phyloP scores from a whole-genome alignment of 768 basidiomycete genomes.

The Hericium erinaceus region DNA sequence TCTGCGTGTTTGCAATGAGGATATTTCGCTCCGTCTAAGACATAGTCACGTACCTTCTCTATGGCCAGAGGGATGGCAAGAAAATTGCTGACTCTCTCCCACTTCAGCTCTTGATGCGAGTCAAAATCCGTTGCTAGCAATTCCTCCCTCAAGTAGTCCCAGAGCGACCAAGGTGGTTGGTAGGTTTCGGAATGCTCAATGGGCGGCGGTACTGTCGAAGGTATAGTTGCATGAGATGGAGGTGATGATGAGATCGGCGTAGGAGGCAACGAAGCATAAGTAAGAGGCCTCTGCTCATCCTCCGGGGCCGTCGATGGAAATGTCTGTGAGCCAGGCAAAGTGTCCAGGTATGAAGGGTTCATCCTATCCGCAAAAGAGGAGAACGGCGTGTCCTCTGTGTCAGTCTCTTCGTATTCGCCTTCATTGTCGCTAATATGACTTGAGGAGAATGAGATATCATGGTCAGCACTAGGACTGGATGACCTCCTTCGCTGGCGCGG shows the following conservation, averaged over 20 bases:
- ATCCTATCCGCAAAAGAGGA: background rate
- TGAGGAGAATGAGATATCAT: constrained; percentile 9
- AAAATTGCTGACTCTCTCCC: constrained; percentile 96
- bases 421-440: constrained; percentile 9
- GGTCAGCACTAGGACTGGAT: constrained; percentile 6
- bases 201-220: constrained; percentile 3
- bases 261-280: constrained; percentile 67
- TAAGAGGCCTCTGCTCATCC: constrained; percentile 28
- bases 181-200: constrained; percentile 13
- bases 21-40: background rate
- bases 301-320: constrained; percentile 4
- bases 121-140: constrained; percentile 89
- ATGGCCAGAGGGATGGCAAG: constrained; percentile 85
- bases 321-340: constrained; percentile 3
- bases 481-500: constrained; percentile 8
- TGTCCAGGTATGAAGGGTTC: constrained; percentile 6
- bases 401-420: constrained; percentile 1
- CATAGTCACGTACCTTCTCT: constrained; percentile 63
- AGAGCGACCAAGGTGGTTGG: constrained; percentile 64
- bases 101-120: constrained; percentile 87
- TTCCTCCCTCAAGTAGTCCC: constrained; percentile 89
- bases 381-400: constrained; percentile 1
- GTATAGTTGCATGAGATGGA: constrained; percentile 3
- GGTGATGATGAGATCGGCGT: constrained; percentile 43
- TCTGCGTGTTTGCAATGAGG: constrained; percentile 33